Percentiles rank a stretch among this genome's conserved stretches.
These are phyloP conservation scores for Cytospora leucostoma DNA, from an alignment of 2,329 filamentous ascomycete genomes.

Conservation along the genomic window DNA sequence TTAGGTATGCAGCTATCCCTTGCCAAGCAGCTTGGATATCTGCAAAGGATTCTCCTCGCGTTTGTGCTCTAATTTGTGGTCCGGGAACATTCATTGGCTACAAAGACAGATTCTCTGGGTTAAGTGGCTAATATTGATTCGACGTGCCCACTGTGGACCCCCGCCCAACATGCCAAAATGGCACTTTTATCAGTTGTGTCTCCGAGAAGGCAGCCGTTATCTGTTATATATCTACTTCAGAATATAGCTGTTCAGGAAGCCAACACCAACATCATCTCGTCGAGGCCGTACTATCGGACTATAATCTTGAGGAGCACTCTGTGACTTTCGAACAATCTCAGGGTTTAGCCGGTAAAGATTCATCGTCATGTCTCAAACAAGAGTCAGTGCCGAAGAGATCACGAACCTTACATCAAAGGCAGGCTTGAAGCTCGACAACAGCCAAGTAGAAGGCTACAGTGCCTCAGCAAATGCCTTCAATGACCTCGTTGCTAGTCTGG, in stretches of 20 bases:
- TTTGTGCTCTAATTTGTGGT: no score
- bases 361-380: slow-evolving; percentile 9
- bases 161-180: no score
- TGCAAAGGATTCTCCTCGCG: no score
- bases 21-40: no score
- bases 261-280: background rate
- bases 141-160: no score
- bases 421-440: slow-evolving; percentile 19
- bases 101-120: no score
- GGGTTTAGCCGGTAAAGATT: background rate
- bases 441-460: slow-evolving; percentile 18
- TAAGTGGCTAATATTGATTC: no score
- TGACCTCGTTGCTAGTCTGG: slow-evolving; percentile 12
- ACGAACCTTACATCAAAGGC: slow-evolving; percentile 13
- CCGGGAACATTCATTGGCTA: no score
- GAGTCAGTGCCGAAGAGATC: slow-evolving; percentile 16
- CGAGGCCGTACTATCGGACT: background rate
- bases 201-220: background rate
- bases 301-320: background rate
- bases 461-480: slow-evolving; percentile 16
- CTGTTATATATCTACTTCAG: background rate
- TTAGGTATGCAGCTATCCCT: no score
- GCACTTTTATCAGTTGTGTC: background rate
- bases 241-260: background rate
- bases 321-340: background rate